Evolutionary conservation across 2,329 filamentous ascomycete genomes (phyloP).

Genomic region (Neonectria faginata): DNA sequence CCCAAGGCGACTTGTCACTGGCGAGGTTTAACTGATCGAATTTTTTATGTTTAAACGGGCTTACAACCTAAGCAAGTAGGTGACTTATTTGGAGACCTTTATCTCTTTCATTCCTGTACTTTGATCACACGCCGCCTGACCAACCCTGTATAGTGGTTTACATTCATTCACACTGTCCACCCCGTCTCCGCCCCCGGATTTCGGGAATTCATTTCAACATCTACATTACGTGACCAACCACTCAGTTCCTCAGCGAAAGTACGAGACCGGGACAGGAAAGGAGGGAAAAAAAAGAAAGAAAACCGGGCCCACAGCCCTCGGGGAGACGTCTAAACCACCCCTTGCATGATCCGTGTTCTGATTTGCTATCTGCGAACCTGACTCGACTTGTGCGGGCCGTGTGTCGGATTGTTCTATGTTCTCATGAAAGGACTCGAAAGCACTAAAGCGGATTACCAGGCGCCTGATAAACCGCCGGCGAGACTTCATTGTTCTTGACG

Average conservation of each 20-base stretch:
- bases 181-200: constrained; percentile 14
- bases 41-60: too few species aligned
- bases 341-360: not conserved
- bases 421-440: constrained; percentile 5
- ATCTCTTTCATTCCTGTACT: not conserved
- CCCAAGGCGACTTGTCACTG: not conserved
- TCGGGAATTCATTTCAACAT: not conserved
- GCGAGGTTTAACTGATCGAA: too few species aligned
- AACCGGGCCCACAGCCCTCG: not conserved
- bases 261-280: not conserved
- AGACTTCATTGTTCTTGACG: constrained; percentile 14
- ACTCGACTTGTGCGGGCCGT: constrained; percentile 28
- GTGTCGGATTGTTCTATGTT: not conserved
- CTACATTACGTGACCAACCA: too few species aligned
- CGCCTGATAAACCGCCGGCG: constrained; percentile 11
- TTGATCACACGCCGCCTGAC: constrained; percentile 3
- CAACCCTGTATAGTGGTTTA: constrained; percentile 11
- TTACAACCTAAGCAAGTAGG: too few species aligned
- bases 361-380: constrained; percentile 23
- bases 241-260: not conserved
- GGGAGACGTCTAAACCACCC: not conserved
- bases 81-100: too few species aligned
- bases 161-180: not conserved
- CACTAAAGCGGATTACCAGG: constrained; percentile 3
- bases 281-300: not conserved